Conservation (phyloP, 2,329 filamentous ascomycete species). For the Alternaria sp. region DNA sequence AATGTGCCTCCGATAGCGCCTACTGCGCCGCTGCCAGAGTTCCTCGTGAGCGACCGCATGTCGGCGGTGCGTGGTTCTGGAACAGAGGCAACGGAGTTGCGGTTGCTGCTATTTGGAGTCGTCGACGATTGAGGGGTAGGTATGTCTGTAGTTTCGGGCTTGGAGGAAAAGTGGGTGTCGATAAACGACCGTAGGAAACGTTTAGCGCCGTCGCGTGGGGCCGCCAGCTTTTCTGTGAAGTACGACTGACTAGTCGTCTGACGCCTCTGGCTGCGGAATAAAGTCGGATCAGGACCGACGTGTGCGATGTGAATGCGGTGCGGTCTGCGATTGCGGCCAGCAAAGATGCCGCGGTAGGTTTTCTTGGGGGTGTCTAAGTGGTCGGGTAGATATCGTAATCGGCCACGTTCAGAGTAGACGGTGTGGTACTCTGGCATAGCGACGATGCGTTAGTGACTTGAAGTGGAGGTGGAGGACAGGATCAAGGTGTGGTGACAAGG, state of each 20-base stretch:
- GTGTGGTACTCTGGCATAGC: conserved; percentile 49
- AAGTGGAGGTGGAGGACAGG: conserved; percentile 17
- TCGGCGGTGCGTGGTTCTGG: conserved; percentile 44
- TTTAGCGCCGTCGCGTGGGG: conserved; percentile 57
- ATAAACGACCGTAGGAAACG: conserved; percentile 58
- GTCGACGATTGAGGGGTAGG: conserved; percentile 35
- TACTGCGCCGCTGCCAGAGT: conserved; percentile 44
- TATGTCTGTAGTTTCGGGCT: conserved; percentile 28
- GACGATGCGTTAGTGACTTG: conserved; percentile 37
- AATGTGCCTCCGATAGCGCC: conserved; percentile 36
- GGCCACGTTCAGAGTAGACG: conserved; percentile 48
- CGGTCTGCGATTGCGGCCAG: conserved; percentile 59
- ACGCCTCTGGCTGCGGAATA: conserved; percentile 32
- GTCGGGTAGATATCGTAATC: conserved; percentile 48
- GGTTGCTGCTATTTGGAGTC: conserved; percentile 28
- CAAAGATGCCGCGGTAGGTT: conserved; percentile 50
- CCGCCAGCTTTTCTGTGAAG: conserved; percentile 57
- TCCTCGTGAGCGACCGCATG: conserved; percentile 48
- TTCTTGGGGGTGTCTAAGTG: conserved; percentile 36
- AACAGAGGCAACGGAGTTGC: conserved; percentile 35
- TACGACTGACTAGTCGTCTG: conserved; percentile 44
- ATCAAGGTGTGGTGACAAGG: conserved; percentile 10
- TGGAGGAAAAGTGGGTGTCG: conserved; percentile 40
- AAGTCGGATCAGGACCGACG: conserved; percentile 53
- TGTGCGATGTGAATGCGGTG: conserved; percentile 64